phyloP scores from a whole-genome alignment of 2,329 filamentous ascomycete genomes.

The Sclerotinia minor region DNA sequence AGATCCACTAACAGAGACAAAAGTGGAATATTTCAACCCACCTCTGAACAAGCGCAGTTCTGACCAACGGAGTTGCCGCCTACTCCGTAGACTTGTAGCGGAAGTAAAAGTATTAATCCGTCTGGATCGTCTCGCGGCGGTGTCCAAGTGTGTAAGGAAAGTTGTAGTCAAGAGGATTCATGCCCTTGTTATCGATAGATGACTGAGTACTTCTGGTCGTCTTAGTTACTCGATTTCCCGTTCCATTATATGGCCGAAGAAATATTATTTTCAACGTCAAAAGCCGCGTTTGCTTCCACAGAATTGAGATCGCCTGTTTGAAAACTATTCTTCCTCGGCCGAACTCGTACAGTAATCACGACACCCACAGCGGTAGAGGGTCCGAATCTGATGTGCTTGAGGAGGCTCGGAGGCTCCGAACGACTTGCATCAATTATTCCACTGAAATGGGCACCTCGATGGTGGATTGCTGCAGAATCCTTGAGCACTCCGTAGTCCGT shows the following conservation, averaged over 20 bases:
- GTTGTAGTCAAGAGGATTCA: slow-evolving; percentile 22
- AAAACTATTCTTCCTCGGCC: background rate
- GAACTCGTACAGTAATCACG: background rate
- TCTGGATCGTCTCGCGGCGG: slow-evolving; percentile 23
- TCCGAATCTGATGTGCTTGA: slow-evolving; percentile 1
- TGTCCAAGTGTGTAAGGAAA: slow-evolving; percentile 15
- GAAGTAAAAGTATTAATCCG: slow-evolving; percentile 15
- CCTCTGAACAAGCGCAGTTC: slow-evolving; percentile 9
- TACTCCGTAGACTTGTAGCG: slow-evolving; percentile 14
- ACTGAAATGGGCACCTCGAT: slow-evolving; percentile 8
- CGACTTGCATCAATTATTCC: slow-evolving; percentile 22
- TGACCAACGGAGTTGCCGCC: slow-evolving; percentile 8
- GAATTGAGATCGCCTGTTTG: background rate
- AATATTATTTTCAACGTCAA: background rate
- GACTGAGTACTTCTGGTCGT: slow-evolving; percentile 9
- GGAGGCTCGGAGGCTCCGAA: slow-evolving; percentile 13
- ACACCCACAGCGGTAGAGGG: background rate
- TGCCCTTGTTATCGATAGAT: slow-evolving; percentile 25
- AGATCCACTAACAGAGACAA: slow-evolving; percentile 17
- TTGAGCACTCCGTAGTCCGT: slow-evolving; percentile 2
- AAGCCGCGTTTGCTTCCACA: background rate
- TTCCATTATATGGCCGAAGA: background rate
- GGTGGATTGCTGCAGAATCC: slow-evolving; percentile 17
- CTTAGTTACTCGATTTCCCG: background rate
- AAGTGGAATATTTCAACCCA: slow-evolving; percentile 24